Evolutionary conservation across 129 eudicot species (phyloP).

Genomic region (Cynara cardunculus): DNA sequence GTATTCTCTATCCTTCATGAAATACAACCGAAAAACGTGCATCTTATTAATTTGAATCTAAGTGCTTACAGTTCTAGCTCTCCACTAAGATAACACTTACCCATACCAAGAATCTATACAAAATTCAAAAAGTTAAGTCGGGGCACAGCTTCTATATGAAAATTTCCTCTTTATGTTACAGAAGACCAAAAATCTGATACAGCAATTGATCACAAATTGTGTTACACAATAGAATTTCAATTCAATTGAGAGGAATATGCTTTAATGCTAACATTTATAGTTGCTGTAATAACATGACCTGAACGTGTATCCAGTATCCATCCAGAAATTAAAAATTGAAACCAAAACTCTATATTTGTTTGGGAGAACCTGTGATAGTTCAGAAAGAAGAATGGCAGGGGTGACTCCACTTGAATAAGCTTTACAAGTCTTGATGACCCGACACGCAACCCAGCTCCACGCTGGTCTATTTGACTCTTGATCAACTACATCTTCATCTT

Average conservation of each 20-base stretch:
- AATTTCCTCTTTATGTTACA: neutral
- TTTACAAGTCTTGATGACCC: slow-evolving; percentile 72
- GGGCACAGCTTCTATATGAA: neutral
- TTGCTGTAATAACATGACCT: neutral
- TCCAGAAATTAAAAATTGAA: neutral
- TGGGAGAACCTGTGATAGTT: slow-evolving; percentile 65
- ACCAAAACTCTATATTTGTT: neutral
- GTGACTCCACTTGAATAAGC: slow-evolving; percentile 97
- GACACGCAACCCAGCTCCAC: slow-evolving; percentile 86
- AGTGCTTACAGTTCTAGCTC: neutral
- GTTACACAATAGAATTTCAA: neutral
- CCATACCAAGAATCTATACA: neutral
- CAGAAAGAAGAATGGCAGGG: slow-evolving; percentile 91
- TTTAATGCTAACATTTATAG: neutral
- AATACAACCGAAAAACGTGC: neutral
- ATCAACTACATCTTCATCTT: slow-evolving; percentile 29
- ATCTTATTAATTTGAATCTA: neutral
- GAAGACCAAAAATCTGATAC: neutral
- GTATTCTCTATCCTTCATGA: neutral
- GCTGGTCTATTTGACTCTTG: slow-evolving; percentile 39
- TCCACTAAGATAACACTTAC: neutral
- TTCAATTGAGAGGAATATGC: neutral
- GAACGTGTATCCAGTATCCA: neutral
- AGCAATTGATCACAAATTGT: neutral
- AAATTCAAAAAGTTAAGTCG: neutral